Conservation (phyloP, 176 grass and related monocot genomes). For the Calamus simplicifolius region DNA sequence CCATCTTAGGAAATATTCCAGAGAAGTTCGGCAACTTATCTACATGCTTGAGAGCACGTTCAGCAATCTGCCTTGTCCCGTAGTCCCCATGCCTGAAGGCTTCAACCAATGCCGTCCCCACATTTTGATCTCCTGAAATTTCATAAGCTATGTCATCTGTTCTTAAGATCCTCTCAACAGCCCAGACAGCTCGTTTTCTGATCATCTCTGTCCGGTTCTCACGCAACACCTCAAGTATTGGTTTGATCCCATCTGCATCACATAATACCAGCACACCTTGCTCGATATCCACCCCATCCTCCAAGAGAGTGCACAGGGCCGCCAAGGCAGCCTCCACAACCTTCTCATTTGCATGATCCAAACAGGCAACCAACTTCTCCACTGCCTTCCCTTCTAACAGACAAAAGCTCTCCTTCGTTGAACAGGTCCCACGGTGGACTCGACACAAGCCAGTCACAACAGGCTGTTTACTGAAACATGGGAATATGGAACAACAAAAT, state of each 20-base stretch:
- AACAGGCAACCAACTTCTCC: slow-evolving; percentile 54
- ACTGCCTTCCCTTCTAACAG: slow-evolving; percentile 64
- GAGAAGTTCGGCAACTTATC: slow-evolving; percentile 56
- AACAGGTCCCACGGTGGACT: slow-evolving; percentile 63
- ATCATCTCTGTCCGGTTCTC: slow-evolving; percentile 42
- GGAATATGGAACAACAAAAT: slow-evolving; percentile 17
- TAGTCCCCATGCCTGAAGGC: slow-evolving; percentile 59
- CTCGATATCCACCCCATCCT: slow-evolving; percentile 41
- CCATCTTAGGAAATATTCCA: slow-evolving; percentile 28
- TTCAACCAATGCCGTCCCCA: slow-evolving; percentile 53
- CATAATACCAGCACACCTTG: slow-evolving; percentile 41
- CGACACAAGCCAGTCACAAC: slow-evolving; percentile 30
- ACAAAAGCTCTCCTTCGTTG: slow-evolving; percentile 52
- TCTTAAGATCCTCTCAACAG: slow-evolving; percentile 73
- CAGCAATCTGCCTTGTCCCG: slow-evolving; percentile 47
- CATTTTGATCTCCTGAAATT: slow-evolving; percentile 30
- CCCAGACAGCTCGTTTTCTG: slow-evolving; percentile 55
- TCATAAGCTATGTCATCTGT: slow-evolving; percentile 46
- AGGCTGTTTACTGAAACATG: slow-evolving; percentile 17
- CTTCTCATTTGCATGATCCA: slow-evolving; percentile 55
- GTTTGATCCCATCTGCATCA: slow-evolving; percentile 28
- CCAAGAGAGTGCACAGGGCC: slow-evolving; percentile 62
- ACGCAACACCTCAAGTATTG: slow-evolving; percentile 56
- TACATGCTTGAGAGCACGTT: slow-evolving; percentile 60
- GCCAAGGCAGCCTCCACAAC: slow-evolving; percentile 49